phyloP scores from a whole-genome alignment of 306 rosid genomes.

The Nissolia schottii region DNA sequence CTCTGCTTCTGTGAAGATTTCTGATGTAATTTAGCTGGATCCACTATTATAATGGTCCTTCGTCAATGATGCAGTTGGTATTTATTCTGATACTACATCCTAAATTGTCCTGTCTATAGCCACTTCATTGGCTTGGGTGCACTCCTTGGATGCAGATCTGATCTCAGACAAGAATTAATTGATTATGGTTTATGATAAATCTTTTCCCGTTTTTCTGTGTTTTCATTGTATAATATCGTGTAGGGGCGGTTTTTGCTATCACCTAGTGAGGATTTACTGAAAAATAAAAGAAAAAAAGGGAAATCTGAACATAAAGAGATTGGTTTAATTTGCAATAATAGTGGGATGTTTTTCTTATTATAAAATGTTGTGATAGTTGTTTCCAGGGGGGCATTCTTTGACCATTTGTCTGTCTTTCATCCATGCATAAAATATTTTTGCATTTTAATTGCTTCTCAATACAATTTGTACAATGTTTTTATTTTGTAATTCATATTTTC shows the following conservation, averaged over 20 bases:
- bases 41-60: not conserved
- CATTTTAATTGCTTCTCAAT: not conserved
- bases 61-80: not conserved
- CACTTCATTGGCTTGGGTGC: not conserved
- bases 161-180: not conserved
- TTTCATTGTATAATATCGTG: too few relatives aligned
- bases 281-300: not conserved
- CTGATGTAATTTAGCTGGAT: not conserved
- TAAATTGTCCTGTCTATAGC: not conserved
- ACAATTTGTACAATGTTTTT: not conserved
- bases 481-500: constrained; percentile 18
- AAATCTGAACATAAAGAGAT: not conserved
- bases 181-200: not conserved
- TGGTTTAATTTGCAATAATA: not conserved
- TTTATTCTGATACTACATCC: not conserved
- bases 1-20: not conserved
- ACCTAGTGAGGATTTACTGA: not conserved
- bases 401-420: not conserved
- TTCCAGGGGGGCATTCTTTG: not conserved
- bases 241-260: too few relatives aligned
- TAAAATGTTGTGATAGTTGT: not conserved
- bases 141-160: not conserved
- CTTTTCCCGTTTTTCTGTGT: not conserved
- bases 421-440: not conserved
- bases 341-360: not conserved